phyloP scores from a whole-genome alignment of 2,329 filamentous ascomycete genomes.

The Phialophora verrucosa region DNA sequence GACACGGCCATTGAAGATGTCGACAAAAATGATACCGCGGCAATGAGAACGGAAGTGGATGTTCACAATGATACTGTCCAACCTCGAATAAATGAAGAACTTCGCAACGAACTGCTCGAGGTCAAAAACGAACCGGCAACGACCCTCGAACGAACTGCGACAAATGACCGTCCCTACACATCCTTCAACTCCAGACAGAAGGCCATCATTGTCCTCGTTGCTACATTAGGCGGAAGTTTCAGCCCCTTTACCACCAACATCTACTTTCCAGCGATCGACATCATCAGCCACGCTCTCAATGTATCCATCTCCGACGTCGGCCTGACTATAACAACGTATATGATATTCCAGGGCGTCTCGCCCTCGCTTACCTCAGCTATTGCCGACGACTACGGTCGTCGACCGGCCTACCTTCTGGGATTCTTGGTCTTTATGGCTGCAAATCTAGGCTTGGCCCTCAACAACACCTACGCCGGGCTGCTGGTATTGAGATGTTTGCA shows the following conservation, averaged over 20 bases:
- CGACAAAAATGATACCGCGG: neutral
- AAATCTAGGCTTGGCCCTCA: slow-evolving; percentile 50
- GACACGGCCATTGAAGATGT: neutral
- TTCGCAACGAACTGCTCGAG: neutral
- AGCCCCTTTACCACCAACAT: slow-evolving; percentile 56
- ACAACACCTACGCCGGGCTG: slow-evolving; percentile 46
- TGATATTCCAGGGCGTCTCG: slow-evolving; percentile 61
- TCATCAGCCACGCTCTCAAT: slow-evolving; percentile 12
- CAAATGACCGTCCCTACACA: slow-evolving; percentile 15
- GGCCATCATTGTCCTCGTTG: slow-evolving; percentile 17
- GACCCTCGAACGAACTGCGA: slow-evolving; percentile 1
- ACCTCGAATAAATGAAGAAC: neutral
- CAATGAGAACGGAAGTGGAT: neutral
- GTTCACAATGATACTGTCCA: neutral
- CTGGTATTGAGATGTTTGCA: slow-evolving; percentile 51
- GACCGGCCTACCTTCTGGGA: slow-evolving; percentile 56
- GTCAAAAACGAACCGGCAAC: neutral
- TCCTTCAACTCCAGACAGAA: slow-evolving; percentile 15
- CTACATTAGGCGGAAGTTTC: slow-evolving; percentile 42
- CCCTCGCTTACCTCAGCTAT: slow-evolving; percentile 59
- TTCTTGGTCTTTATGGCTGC: slow-evolving; percentile 52
- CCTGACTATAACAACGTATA: slow-evolving; percentile 42
- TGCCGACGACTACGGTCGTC: slow-evolving; percentile 56
- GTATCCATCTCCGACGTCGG: slow-evolving; percentile 27
- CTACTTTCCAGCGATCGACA: slow-evolving; percentile 46